Evolutionary conservation across 345 rosid genomes (phyloP).

Genomic region (Physaria fendleri): DNA sequence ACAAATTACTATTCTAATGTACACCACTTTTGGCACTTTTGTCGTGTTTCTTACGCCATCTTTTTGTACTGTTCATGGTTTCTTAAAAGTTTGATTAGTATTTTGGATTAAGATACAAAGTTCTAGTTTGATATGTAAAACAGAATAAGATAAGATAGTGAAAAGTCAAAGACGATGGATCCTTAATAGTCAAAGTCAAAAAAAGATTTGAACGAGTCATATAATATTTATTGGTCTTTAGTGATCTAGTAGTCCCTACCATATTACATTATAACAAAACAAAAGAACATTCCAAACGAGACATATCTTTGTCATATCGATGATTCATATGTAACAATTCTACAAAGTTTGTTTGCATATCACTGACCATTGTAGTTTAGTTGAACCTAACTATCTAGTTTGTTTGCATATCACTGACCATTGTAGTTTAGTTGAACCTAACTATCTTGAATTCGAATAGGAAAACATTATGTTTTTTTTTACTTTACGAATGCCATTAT

Average conservation of each 20-base stretch:
- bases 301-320: conserved; percentile 7
- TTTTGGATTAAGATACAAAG: not conserved
- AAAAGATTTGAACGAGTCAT: not conserved
- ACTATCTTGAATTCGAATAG: not conserved
- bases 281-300: conserved; percentile 6
- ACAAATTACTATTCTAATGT: not conserved
- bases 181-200: conserved; percentile 1
- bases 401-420: not conserved
- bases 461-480: not conserved
- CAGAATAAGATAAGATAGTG: too few species aligned
- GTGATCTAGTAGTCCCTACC: too few species aligned
- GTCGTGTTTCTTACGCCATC: conserved; percentile 2
- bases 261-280: too few species aligned
- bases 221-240: too few species aligned
- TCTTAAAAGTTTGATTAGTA: not conserved
- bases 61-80: not conserved
- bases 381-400: not conserved
- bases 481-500: too few species aligned
- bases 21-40: not conserved
- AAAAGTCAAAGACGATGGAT: conserved; percentile 9
- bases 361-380: not conserved
- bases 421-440: not conserved
- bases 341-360: not conserved
- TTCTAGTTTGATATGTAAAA: not conserved
- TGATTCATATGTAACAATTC: conserved; percentile 8